Conservation (phyloP, 2,329 filamentous ascomycete species). For the Penicillium sp. region DNA sequence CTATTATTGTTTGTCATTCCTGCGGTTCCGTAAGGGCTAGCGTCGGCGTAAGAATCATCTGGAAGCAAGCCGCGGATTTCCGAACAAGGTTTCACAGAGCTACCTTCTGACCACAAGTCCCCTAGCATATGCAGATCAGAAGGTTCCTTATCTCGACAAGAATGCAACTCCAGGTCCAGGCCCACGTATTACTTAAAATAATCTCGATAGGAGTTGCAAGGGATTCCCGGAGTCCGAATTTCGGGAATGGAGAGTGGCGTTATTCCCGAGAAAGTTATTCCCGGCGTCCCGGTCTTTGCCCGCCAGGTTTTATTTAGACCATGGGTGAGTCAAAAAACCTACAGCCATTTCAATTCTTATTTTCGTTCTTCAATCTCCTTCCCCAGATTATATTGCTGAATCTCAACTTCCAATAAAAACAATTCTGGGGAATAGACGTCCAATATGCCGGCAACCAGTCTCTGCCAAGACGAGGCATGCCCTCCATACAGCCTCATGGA, state of each 20-base stretch:
- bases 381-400: background rate
- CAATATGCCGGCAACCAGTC: conserved; percentile 24
- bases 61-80: conserved; percentile 2
- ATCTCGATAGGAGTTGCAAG: conserved; percentile 11
- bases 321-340: conserved; percentile 15
- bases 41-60: background rate
- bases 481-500: conserved; percentile 50
- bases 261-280: conserved; percentile 24
- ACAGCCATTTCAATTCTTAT: conserved; percentile 1
- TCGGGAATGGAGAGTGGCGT: conserved; percentile 22
- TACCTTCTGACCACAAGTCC: background rate
- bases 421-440: background rate
- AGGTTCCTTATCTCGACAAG: background rate
- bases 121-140: background rate
- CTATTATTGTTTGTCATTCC: background rate
- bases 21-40: background rate
- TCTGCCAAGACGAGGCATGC: conserved; percentile 26
- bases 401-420: background rate
- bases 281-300: conserved; percentile 18
- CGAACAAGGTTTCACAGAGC: background rate
- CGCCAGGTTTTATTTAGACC: conserved; percentile 18
- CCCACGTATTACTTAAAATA: conserved; percentile 23
- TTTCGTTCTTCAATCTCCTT: background rate
- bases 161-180: conserved; percentile 6
- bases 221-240: conserved; percentile 15